A percentile compares a stretch with the other conserved stretches of the same genome.
phyloP scores from a whole-genome alignment of 148 eudicot species.

The Nyssa sinensis region DNA sequence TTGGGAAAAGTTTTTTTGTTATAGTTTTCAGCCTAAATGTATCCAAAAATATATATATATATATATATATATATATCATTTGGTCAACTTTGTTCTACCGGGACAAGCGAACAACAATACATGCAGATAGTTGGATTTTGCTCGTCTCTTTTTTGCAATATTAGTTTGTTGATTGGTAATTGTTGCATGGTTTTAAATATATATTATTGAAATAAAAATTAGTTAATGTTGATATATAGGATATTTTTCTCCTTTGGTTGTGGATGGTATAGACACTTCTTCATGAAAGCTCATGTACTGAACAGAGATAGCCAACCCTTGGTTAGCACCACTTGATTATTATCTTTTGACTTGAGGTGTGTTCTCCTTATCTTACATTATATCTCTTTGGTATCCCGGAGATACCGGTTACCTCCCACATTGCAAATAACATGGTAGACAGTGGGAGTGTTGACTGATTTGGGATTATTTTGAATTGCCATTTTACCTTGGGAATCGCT shows the following conservation, averaged over 20 bases:
- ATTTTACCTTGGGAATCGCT: neutral
- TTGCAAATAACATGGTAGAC: neutral
- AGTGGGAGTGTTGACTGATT: neutral
- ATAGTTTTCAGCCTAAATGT: neutral
- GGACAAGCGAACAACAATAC: neutral
- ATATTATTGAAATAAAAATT: neutral
- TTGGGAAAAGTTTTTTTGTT: neutral
- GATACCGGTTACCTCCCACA: neutral
- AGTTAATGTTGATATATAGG: neutral
- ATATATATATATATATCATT: neutral
- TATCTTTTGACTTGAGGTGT: no score
- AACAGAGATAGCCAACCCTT: neutral
- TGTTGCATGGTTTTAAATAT: neutral
- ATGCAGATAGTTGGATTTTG: neutral
- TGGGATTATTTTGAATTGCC: neutral
- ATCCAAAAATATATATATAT: neutral
- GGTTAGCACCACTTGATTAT: neutral
- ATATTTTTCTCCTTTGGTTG: neutral
- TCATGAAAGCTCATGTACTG: neutral
- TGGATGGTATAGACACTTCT: neutral
- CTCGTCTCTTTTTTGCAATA: neutral
- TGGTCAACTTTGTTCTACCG: neutral
- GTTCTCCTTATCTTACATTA: neutral
- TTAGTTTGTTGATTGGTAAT: neutral
- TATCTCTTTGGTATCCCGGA: neutral